A percentile compares a stretch with the other conserved stretches of the same genome.
phyloP scores from a whole-genome alignment of 108 stramenopile species.

The Asterionellopsis glacialis region DNA sequence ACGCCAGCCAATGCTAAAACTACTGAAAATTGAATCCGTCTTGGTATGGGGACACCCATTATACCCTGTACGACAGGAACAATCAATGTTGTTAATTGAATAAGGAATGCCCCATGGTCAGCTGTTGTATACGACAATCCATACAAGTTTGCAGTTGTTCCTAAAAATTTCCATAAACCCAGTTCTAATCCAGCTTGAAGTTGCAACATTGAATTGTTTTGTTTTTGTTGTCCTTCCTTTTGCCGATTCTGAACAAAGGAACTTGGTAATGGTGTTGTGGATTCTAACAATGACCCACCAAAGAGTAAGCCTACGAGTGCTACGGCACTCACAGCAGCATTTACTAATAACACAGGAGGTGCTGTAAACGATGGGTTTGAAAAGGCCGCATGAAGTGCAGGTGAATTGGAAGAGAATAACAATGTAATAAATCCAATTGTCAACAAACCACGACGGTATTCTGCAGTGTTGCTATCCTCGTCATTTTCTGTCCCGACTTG shows the following conservation, averaged over 20 bases:
- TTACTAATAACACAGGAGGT: conserved; percentile 59
- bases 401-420: conserved; percentile 60
- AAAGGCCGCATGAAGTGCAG: conserved; percentile 63
- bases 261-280: conserved; percentile 38
- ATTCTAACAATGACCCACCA: conserved; percentile 37
- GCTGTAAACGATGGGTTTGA: conserved; percentile 13
- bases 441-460: conserved; percentile 49
- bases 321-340: conserved; percentile 57
- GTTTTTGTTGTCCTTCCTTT: not conserved
- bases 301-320: conserved; percentile 51
- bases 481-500: too few species aligned
- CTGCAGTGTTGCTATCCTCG: not conserved
- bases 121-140: conserved; percentile 69
- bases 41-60: conserved; percentile 66
- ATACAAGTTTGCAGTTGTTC: conserved; percentile 70
- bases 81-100: conserved; percentile 75
- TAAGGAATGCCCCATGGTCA: conserved; percentile 73
- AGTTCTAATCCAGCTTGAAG: conserved; percentile 33
- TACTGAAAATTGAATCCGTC: conserved; percentile 49
- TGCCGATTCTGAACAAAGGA: conserved; percentile 5
- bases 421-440: conserved; percentile 73
- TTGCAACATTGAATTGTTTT: conserved; percentile 10
- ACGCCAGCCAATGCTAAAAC: conserved; percentile 62
- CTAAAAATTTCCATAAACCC: conserved; percentile 60
- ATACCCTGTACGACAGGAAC: conserved; percentile 63